Percentiles rank a stretch among this genome's conserved stretches.
Evolutionary conservation across 2,329 filamentous ascomycete species (phyloP).

Genomic region (Penicillium brasilianum): DNA sequence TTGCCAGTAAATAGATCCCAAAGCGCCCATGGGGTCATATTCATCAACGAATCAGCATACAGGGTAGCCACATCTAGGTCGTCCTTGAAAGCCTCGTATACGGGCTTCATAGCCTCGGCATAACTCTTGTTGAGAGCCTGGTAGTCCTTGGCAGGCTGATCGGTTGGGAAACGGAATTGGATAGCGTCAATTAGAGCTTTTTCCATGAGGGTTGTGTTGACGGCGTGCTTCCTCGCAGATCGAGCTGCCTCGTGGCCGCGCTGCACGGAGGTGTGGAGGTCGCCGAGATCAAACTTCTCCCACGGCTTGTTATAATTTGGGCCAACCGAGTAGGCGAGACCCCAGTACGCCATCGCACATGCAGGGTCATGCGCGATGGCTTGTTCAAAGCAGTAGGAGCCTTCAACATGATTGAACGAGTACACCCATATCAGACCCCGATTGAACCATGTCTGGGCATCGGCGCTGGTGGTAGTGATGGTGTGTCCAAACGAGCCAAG

Average conservation of each 20-base stretch:
- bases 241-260: constrained; percentile 52
- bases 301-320: constrained; percentile 61
- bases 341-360: constrained; percentile 57
- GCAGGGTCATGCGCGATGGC: constrained; percentile 49
- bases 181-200: constrained; percentile 67
- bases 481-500: constrained; percentile 64
- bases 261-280: constrained; percentile 50
- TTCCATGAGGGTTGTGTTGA: constrained; percentile 57
- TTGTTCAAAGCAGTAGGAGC: constrained; percentile 56
- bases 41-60: constrained; percentile 69
- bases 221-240: constrained; percentile 49
- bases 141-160: constrained; percentile 54
- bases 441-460: constrained; percentile 71
- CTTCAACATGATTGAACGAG: constrained; percentile 77
- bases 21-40: constrained; percentile 66
- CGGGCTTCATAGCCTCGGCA: constrained; percentile 63
- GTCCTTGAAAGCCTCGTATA: constrained; percentile 56
- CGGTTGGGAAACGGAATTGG: constrained; percentile 61
- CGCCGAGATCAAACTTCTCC: constrained; percentile 53
- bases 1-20: constrained; percentile 65
- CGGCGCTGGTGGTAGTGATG: constrained; percentile 58
- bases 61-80: constrained; percentile 67
- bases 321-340: constrained; percentile 55
- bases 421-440: constrained; percentile 75
- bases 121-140: constrained; percentile 62